Evolutionary conservation across 1,284 basidiomycete species (phyloP).

Genomic region (Ustilago hordei): DNA sequence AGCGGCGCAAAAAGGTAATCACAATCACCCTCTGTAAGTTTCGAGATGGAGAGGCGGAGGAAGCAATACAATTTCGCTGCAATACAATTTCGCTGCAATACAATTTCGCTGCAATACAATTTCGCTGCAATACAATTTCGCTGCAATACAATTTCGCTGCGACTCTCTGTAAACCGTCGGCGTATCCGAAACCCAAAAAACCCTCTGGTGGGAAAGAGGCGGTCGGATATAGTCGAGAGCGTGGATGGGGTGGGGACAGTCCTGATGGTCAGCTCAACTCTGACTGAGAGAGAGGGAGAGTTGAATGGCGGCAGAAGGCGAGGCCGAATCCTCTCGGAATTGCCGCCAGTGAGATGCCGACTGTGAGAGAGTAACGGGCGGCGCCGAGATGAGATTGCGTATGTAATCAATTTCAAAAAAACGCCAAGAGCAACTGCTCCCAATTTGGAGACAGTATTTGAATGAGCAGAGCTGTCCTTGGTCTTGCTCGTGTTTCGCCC

Average conservation of each 20-base stretch:
- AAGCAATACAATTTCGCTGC: too few species aligned
- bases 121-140: too few species aligned
- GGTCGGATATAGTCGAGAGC: too few species aligned
- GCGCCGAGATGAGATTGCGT: conserved; percentile 4
- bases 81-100: too few species aligned
- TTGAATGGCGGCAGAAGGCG: background rate
- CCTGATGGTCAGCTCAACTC: too few species aligned
- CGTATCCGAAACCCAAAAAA: too few species aligned
- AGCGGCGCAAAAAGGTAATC: conserved; percentile 1
- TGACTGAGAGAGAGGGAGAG: background rate
- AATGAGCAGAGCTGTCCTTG: conserved; percentile 20
- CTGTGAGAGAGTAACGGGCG: background rate
- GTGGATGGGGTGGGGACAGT: too few species aligned
- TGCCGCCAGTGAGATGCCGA: background rate
- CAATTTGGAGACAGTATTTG: background rate
- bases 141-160: too few species aligned
- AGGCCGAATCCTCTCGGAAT: background rate
- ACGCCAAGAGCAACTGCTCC: background rate
- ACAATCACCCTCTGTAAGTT: too few species aligned
- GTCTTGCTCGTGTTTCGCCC: background rate
- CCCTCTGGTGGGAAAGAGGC: too few species aligned
- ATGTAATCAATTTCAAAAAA: background rate
- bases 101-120: too few species aligned
- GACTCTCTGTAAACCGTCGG: too few species aligned
- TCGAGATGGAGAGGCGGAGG: background rate